Evolutionary conservation across 352 stramenopile genomes (phyloP), one percentile per base, ranked within the genome.

Genomic region (Plasmopara viticola): DNA sequence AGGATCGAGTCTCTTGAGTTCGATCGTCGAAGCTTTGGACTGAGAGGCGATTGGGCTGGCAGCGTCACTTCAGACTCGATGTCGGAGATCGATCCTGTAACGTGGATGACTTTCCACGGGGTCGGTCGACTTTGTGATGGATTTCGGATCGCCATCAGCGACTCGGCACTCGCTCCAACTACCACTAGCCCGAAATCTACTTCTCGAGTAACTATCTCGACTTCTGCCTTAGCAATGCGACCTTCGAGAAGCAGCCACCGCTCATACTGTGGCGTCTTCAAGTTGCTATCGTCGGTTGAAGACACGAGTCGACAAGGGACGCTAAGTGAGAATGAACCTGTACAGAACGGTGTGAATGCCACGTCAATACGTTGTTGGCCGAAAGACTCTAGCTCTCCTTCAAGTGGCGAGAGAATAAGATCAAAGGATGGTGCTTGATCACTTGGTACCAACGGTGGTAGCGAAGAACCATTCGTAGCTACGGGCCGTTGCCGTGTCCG

Each of bases 151-250:
- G 44, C 54, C 35, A 72, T 58, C 6, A 42, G 44, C 39, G 59
- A 35, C 10, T 86, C 68, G 2, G 74, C 64, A 12, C 64, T 76
- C 8, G 69, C 62, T 14, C 78, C 77, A 5, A 84, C 78, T 4
- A 85, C 60, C 2, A 92, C 79, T 29, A 90, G 66, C 0, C 82
- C 82, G 51, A 92, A 92, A 52, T 92, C 78, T 17, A 92, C 58
- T 45, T 92, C 77, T 0, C 54, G 33, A 0, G 58, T 66, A 9
- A 71, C 31, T 18, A 92, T 73, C 12, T 72, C 55, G 5, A 92
- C 68, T 28, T 71, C 48, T 5, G 72, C 60, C 1, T 20, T 44
- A 12, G 62, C 62, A 12, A 90, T 73, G 0, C 44, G 28, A 6
- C 77, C 80, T 60, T 84, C 66, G 9, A 87, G 51, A 20, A 78